Conservation (phyloP, 208 protist genomes). For the Hexamita inflata region DNA sequence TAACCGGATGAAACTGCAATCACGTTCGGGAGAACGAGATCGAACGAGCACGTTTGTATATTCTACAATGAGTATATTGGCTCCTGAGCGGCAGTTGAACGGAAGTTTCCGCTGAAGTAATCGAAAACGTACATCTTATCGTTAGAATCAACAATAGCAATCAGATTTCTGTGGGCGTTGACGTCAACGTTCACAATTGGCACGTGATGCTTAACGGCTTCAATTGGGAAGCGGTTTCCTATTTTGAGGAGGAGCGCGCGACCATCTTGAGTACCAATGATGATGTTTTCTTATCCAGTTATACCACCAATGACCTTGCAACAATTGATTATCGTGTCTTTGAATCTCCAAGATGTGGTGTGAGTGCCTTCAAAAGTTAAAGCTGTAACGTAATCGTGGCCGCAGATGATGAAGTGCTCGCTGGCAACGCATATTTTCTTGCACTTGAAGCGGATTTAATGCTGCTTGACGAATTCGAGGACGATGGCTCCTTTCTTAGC, state of each 20-base stretch:
- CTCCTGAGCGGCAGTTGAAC: neutral
- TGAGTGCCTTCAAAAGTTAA: neutral
- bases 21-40: conserved; percentile 4
- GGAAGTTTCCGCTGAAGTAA: neutral
- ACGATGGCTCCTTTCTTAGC: neutral
- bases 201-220: neutral
- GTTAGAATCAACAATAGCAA: neutral
- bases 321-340: neutral
- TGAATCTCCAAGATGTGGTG: conserved; percentile 4
- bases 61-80: neutral
- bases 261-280: neutral
- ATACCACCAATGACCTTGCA: conserved; percentile 5
- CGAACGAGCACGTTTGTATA: neutral
- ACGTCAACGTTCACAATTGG: neutral
- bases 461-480: neutral
- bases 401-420: neutral
- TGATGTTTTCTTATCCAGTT: neutral
- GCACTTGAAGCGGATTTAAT: neutral
- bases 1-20: neutral
- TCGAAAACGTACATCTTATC: neutral
- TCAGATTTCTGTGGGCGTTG: neutral
- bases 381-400: neutral
- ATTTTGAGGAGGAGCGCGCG: neutral
- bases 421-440: neutral
- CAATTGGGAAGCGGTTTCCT: conserved; percentile 2